These are phyloP conservation scores for Mortierella claussenii DNA, from an alignment of 192 early-diverging fungal species.

Conservation along the genomic window DNA sequence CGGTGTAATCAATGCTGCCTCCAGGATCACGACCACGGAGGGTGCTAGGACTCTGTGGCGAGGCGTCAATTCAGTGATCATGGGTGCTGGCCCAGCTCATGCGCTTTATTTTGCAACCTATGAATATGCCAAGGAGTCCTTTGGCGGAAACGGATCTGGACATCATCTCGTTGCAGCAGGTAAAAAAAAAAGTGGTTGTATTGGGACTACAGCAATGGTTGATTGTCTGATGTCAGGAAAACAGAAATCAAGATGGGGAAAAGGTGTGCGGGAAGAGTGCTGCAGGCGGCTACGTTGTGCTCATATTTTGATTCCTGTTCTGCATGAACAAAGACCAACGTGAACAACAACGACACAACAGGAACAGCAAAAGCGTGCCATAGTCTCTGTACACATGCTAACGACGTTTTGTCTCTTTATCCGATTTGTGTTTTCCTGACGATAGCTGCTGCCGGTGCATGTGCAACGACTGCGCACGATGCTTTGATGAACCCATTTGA, in stretches of 20 bases:
- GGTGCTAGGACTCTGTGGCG: conserved; percentile 87
- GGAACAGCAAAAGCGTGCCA: too few species aligned
- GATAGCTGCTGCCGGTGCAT: conserved; percentile 86
- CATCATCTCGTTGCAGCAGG: conserved; percentile 72
- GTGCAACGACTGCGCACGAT: conserved; percentile 89
- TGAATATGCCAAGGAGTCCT: conserved; percentile 86
- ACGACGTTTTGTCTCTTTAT: neutral
- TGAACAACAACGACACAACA: too few species aligned
- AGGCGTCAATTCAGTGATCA: conserved; percentile 90
- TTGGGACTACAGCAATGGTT: too few species aligned
- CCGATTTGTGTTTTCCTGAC: neutral
- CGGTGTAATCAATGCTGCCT: conserved; percentile 76
- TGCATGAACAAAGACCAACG: too few species aligned
- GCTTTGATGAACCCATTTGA: conserved; percentile 98
- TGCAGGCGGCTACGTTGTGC: neutral
- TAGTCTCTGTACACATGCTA: too few species aligned
- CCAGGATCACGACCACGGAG: conserved; percentile 78
- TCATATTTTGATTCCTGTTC: neutral
- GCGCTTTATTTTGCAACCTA: conserved; percentile 96
- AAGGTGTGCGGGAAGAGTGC: neutral
- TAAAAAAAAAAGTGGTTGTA: too few species aligned
- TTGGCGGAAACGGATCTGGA: conserved; percentile 67
- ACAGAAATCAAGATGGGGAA: neutral
- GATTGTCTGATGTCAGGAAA: neutral
- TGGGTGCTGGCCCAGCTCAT: conserved; percentile 96